These are phyloP conservation scores for Aspergillus carlsbadensis DNA, from an alignment of 495 filamentous ascomycete species.

Conservation along the genomic window DNA sequence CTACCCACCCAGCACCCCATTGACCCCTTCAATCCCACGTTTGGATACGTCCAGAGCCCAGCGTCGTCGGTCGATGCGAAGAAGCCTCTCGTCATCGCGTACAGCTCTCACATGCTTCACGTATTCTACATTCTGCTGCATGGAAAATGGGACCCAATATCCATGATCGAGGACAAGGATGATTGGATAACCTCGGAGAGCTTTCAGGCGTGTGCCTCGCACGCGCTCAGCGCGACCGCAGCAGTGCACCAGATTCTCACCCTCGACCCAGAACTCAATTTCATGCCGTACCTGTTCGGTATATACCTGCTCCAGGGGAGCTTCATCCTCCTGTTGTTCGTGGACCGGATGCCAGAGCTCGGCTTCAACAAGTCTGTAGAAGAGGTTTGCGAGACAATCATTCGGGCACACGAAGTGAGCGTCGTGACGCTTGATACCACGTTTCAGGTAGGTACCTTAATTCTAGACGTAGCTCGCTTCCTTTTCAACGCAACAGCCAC, in stretches of 20 bases:
- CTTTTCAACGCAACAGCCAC: not conserved
- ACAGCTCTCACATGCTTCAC: constrained; percentile 12
- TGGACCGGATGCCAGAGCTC: constrained; percentile 12
- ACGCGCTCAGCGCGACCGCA: constrained; percentile 9
- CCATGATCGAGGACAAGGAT: constrained; percentile 14
- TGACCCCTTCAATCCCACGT: not conserved
- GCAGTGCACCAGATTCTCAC: constrained; percentile 11
- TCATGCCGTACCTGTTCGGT: constrained; percentile 13
- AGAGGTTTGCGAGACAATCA: constrained; percentile 13
- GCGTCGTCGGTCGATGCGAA: not conserved
- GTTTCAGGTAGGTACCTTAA: constrained; percentile 4
- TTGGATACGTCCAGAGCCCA: not conserved
- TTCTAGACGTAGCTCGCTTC: no score
- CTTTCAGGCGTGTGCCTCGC: constrained; percentile 9
- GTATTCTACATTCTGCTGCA: constrained; percentile 13
- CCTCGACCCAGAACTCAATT: constrained; percentile 10
- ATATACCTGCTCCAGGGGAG: constrained; percentile 12
- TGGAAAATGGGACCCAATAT: constrained; percentile 11
- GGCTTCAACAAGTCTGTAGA: constrained; percentile 14
- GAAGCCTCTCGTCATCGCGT: constrained; percentile 8
- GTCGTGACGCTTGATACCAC: constrained; percentile 11
- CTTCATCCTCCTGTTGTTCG: constrained; percentile 11
- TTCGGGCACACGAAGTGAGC: constrained; percentile 12
- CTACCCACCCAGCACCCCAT: not conserved
- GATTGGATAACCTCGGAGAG: constrained; percentile 15